Evolutionary conservation across 352 stramenopile species (phyloP).

Genomic region (Pythium rishiriense): DNA sequence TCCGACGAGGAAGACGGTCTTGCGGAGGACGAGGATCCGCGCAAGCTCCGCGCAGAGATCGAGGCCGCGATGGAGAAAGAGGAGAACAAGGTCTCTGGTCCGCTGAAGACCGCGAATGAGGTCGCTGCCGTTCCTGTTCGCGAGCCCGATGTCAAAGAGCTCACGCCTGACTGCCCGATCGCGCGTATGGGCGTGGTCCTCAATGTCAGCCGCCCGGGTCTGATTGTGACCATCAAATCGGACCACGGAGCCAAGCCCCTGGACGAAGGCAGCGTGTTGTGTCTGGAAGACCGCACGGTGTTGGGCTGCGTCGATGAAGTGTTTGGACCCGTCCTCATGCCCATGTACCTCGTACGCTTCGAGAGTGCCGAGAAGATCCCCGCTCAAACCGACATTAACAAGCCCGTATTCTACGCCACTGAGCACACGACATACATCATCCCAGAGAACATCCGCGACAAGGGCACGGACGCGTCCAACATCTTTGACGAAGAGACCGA

Average conservation of each 20-base stretch:
- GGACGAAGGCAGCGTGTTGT: conserved; percentile 83
- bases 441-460: conserved; percentile 73
- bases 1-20: conserved; percentile 29
- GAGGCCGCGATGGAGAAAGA: conserved; percentile 78
- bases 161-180: conserved; percentile 73
- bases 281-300: conserved; percentile 72
- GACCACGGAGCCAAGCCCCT: conserved; percentile 54
- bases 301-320: conserved; percentile 84
- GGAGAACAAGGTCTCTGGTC: conserved; percentile 46
- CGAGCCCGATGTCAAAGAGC: conserved; percentile 58
- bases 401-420: conserved; percentile 66
- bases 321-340: conserved; percentile 83
- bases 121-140: conserved; percentile 53
- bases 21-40: conserved; percentile 29
- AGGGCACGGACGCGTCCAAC: conserved; percentile 85
- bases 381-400: conserved; percentile 36
- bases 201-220: conserved; percentile 54
- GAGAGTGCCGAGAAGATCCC: conserved; percentile 70
- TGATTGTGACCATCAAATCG: conserved; percentile 85
- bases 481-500: conserved; percentile 86
- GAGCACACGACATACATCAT: conserved; percentile 84
- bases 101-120: conserved; percentile 71
- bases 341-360: conserved; percentile 88
- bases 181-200: conserved; percentile 63
- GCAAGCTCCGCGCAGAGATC: conserved; percentile 67